Evolutionary conservation across 345 rosid species (phyloP).

Genomic region (Citrus australasica): DNA sequence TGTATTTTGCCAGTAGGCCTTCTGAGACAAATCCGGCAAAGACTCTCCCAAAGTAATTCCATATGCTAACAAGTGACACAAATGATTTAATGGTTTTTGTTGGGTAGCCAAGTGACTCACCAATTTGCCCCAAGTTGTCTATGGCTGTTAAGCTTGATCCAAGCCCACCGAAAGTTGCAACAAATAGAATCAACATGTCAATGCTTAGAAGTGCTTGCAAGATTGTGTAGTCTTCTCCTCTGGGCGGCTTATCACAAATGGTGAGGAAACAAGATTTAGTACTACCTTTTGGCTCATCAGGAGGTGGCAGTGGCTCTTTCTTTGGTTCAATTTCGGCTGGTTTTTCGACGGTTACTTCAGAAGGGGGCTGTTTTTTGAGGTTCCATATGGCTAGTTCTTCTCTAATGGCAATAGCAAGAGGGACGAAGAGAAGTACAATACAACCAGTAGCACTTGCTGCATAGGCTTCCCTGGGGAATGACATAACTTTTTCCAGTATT

Average conservation of each 20-base stretch:
- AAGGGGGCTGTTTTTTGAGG: constrained; percentile 32
- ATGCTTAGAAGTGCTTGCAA: constrained; percentile 71
- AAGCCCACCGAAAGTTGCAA: constrained; percentile 66
- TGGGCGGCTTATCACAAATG: constrained; percentile 48
- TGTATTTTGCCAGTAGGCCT: constrained; percentile 46
- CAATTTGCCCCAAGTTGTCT: constrained; percentile 88
- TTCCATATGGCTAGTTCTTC: constrained; percentile 67
- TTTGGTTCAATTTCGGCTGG: constrained; percentile 20
- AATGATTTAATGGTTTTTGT: constrained; percentile 52
- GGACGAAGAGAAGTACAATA: constrained; percentile 55
- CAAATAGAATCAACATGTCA: constrained; percentile 64
- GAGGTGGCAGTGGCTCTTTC: neutral
- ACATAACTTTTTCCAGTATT: constrained; percentile 44
- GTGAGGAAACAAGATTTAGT: constrained; percentile 46
- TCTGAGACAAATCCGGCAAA: constrained; percentile 85
- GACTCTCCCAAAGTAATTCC: constrained; percentile 88
- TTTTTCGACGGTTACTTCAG: constrained; percentile 23
- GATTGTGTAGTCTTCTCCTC: constrained; percentile 92
- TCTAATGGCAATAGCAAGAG: constrained; percentile 51
- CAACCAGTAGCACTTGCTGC: constrained; percentile 42
- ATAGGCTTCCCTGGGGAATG: constrained; percentile 51
- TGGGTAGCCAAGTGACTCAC: constrained; percentile 81
- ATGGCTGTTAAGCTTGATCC: constrained; percentile 81
- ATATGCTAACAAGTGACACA: constrained; percentile 80
- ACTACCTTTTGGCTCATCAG: constrained; percentile 6